Conservation (phyloP, 768 basidiomycete genomes). For the Collybia nuda region DNA sequence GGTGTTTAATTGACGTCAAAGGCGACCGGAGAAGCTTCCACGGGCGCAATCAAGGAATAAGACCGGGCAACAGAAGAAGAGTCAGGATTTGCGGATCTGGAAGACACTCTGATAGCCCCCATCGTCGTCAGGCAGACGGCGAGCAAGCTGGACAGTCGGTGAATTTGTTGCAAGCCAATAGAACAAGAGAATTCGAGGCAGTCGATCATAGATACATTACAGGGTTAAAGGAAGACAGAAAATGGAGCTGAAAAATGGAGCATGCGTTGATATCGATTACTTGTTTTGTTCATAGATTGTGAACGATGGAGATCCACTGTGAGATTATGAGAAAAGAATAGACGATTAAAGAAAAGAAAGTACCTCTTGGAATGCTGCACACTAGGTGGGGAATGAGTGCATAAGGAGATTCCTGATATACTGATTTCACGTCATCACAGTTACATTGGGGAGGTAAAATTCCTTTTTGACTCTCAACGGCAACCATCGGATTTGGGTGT, state of each 20-base stretch:
- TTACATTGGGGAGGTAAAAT: conserved; percentile 7
- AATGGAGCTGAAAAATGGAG: too few species aligned
- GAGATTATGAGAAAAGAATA: too few species aligned
- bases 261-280: too few species aligned
- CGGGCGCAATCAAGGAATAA: conserved; percentile 29
- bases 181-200: background rate
- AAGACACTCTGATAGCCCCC: conserved; percentile 34
- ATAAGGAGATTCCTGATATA: conserved; percentile 15
- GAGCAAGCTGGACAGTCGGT: conserved; percentile 22
- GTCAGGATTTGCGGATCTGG: conserved; percentile 42
- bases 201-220: background rate
- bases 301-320: too few species aligned
- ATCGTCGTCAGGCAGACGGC: conserved; percentile 36
- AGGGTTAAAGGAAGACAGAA: too few species aligned
- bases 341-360: conserved; percentile 7
- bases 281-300: too few species aligned
- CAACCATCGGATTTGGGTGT: conserved; percentile 10
- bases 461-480: conserved; percentile 8
- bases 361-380: conserved; percentile 9
- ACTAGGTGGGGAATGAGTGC: conserved; percentile 8
- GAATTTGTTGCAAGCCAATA: conserved; percentile 8
- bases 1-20: conserved; percentile 48
- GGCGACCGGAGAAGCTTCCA: conserved; percentile 28
- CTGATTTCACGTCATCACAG: conserved; percentile 17
- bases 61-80: conserved; percentile 27